Conservation (phyloP, 495 filamentous ascomycete genomes). For the Pseudoneurospora amorphoporcata region DNA sequence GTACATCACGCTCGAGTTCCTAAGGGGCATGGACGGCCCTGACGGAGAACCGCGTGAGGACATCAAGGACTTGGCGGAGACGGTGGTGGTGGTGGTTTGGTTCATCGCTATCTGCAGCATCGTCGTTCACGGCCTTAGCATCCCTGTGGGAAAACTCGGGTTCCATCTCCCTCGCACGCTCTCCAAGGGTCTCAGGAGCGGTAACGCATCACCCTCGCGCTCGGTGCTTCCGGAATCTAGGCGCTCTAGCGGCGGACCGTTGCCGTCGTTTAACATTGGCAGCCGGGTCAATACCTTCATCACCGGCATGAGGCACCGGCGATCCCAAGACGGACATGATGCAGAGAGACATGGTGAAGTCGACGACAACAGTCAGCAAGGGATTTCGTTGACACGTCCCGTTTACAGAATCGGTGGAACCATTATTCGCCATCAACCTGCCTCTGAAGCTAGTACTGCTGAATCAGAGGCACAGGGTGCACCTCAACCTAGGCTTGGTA, state of each 20-base stretch:
- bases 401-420: slow-evolving; percentile 40
- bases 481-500: neutral
- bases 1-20: slow-evolving; percentile 64
- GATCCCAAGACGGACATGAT: neutral
- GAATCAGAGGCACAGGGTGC: neutral
- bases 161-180: slow-evolving; percentile 70
- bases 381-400: slow-evolving; percentile 20
- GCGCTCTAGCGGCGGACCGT: slow-evolving; percentile 1
- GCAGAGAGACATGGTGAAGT: neutral
- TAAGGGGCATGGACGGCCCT: slow-evolving; percentile 39
- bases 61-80: slow-evolving; percentile 50
- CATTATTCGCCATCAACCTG: slow-evolving; percentile 10
- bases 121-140: slow-evolving; percentile 78
- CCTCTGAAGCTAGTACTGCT: neutral
- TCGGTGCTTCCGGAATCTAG: neutral
- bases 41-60: slow-evolving; percentile 46
- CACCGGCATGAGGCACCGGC: slow-evolving; percentile 20
- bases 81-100: slow-evolving; percentile 68
- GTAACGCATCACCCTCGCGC: slow-evolving; percentile 3
- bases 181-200: slow-evolving; percentile 34
- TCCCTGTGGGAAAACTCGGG: slow-evolving; percentile 75
- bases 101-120: slow-evolving; percentile 80
- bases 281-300: slow-evolving; percentile 16
- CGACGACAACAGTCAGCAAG: neutral
- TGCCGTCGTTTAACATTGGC: slow-evolving; percentile 15